phyloP scores from a whole-genome alignment of 2,329 filamentous ascomycete genomes.

The Calonectria crousiana region DNA sequence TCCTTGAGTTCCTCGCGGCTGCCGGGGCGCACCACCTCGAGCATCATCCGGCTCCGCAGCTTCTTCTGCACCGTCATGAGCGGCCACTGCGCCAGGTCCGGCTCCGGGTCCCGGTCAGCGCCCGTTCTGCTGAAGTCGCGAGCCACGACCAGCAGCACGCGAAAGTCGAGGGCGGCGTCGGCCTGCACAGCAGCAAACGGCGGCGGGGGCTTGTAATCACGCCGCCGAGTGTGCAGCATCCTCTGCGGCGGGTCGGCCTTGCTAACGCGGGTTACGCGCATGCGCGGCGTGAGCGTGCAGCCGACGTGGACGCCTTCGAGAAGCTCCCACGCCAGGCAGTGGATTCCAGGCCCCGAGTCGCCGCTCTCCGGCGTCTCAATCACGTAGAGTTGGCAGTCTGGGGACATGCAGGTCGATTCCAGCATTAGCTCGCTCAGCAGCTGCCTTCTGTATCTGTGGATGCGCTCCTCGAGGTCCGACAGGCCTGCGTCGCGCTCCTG shows the following conservation, averaged over 20 bases:
- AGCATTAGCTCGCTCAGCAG: slow-evolving; percentile 6
- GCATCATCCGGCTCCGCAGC: slow-evolving; percentile 19
- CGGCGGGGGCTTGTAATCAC: not conserved
- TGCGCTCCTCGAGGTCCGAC: slow-evolving; percentile 1
- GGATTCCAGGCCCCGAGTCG: slow-evolving; percentile 12
- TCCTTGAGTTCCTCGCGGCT: slow-evolving; percentile 20
- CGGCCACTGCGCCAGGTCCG: slow-evolving; percentile 22
- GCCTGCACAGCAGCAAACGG: slow-evolving; percentile 19
- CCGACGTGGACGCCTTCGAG: slow-evolving; percentile 10
- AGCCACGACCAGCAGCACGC: slow-evolving; percentile 21
- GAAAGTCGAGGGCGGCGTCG: slow-evolving; percentile 13
- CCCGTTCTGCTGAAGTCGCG: slow-evolving; percentile 18
- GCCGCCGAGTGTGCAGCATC: not conserved
- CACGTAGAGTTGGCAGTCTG: slow-evolving; percentile 20
- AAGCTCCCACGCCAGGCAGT: slow-evolving; percentile 24
- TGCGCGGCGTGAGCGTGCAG: slow-evolving; percentile 2
- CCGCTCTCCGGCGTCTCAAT: slow-evolving; percentile 7
- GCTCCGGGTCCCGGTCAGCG: slow-evolving; percentile 21
- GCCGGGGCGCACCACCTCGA: slow-evolving; percentile 25
- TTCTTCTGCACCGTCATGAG: slow-evolving; percentile 21
- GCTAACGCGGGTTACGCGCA: slow-evolving; percentile 22
- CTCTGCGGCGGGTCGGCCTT: not conserved
- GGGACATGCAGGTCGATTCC: not conserved
- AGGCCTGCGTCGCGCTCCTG: not conserved
- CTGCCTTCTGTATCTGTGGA: not conserved